phyloP scores from a whole-genome alignment of 2,329 filamentous ascomycete genomes.

The Diaporthe velutina region DNA sequence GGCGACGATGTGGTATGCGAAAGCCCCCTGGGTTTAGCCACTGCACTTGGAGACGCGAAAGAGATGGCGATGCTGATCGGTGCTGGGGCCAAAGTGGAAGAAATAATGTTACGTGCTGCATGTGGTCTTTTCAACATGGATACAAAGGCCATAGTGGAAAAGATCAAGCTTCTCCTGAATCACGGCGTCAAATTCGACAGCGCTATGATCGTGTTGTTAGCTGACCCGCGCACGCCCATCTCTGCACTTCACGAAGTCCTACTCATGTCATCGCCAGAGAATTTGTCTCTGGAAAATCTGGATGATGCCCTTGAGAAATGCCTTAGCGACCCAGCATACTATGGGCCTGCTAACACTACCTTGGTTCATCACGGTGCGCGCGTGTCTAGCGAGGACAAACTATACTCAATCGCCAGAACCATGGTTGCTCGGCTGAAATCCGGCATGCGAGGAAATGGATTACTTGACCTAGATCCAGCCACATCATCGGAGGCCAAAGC shows the following conservation, averaged over 20 bases:
- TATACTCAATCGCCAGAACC: background rate
- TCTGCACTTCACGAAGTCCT: background rate
- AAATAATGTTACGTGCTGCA: background rate
- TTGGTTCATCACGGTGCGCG: background rate
- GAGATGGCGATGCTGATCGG: background rate
- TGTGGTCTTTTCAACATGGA: background rate
- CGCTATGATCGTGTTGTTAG: too few relatives aligned
- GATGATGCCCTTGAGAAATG: background rate
- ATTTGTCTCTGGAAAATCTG: background rate
- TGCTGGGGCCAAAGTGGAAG: background rate
- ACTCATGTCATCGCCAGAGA: background rate
- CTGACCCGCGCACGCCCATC: too few relatives aligned
- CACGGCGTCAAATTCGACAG: conserved; percentile 1
- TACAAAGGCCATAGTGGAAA: too few relatives aligned
- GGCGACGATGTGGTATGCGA: too few relatives aligned
- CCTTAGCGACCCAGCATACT: background rate
- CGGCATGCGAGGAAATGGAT: too few relatives aligned
- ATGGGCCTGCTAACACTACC: background rate
- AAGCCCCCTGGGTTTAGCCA: background rate
- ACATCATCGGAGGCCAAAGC: too few relatives aligned
- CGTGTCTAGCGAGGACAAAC: background rate
- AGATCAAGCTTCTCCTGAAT: background rate
- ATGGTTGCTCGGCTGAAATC: background rate
- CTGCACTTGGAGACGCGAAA: background rate
- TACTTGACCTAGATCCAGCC: too few relatives aligned